Evolutionary conservation across 345 rosid genomes (phyloP).

Genomic region (Ceriops decandra): DNA sequence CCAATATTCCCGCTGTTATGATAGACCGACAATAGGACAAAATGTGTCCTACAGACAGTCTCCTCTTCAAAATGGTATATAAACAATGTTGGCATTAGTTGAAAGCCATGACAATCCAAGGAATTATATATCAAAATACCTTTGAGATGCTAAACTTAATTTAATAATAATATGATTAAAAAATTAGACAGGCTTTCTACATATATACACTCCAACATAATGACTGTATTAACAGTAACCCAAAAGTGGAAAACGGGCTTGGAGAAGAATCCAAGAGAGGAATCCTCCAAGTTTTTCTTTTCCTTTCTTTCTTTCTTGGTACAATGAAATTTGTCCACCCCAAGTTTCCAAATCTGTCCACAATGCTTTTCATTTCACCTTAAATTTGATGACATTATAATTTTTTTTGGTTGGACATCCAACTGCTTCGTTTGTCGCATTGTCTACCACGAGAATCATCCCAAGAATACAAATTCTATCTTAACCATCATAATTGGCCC

Average conservation of each 20-base stretch:
- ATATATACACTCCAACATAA: background rate
- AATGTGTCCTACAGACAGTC: slow-evolving; percentile 28
- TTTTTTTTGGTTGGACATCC: slow-evolving; percentile 5
- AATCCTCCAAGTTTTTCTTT: slow-evolving; percentile 3
- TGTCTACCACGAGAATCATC: no score
- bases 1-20: slow-evolving; percentile 51
- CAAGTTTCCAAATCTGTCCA: slow-evolving; percentile 23
- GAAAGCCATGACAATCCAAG: slow-evolving; percentile 18
- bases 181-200: background rate
- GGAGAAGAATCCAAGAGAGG: slow-evolving; percentile 13
- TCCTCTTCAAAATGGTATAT: slow-evolving; percentile 6
- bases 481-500: no score
- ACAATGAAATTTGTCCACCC: slow-evolving; percentile 11
- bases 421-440: slow-evolving; percentile 21
- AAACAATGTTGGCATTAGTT: slow-evolving; percentile 9
- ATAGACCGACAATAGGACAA: slow-evolving; percentile 44
- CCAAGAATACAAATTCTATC: no score
- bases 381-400: background rate
- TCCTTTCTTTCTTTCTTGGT: slow-evolving; percentile 23
- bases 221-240: slow-evolving; percentile 22
- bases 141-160: background rate
- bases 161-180: slow-evolving; percentile 2
- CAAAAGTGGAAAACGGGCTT: slow-evolving; percentile 20
- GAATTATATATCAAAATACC: background rate
- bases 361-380: slow-evolving; percentile 22